Percentiles rank a stretch among this genome's conserved stretches.
Conservation (phyloP, 805 yeast genomes). For the Wickerhamiella hasegawae region DNA sequence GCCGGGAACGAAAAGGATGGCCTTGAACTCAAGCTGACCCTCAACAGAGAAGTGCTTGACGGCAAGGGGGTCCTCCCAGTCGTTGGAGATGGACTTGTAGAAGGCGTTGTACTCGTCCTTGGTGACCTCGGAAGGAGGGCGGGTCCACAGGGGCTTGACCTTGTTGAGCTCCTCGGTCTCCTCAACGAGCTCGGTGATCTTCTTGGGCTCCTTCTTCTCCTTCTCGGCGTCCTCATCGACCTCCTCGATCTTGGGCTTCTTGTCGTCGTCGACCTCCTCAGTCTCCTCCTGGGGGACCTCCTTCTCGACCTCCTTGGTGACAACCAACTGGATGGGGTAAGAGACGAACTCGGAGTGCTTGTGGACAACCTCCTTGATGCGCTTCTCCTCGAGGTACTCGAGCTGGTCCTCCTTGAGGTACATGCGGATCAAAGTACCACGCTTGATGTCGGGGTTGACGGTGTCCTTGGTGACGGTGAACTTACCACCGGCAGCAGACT, state of each 20-base stretch:
- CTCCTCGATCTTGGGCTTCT: conserved; percentile 62
- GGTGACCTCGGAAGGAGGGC: conserved; percentile 93
- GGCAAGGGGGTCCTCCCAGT: conserved; percentile 99
- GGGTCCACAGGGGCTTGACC: conserved; percentile 98
- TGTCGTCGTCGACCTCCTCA: conserved; percentile 37
- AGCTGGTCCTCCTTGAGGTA: conserved; percentile 97
- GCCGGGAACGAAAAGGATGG: conserved; percentile 92
- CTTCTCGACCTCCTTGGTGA: conserved; percentile 97
- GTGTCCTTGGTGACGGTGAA: conserved; percentile 82
- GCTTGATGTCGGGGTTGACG: conserved; percentile 64
- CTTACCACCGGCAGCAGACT: conserved; percentile 99
- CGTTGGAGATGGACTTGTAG: conserved; percentile 98
- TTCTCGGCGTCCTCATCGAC: conserved; percentile 59
- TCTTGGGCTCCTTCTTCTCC: conserved; percentile 68
- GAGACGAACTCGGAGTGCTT: conserved; percentile 98
- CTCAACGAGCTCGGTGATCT: conserved; percentile 79
- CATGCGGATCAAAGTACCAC: conserved; percentile 93
- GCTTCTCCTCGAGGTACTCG: conserved; percentile 98
- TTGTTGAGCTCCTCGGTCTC: conserved; percentile 98
- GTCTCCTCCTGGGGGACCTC: conserved; percentile 79
- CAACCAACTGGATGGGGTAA: conserved; percentile 96
- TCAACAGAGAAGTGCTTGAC: conserved; percentile 99
- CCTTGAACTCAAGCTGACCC: conserved; percentile 99
- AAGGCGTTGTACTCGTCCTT: conserved; percentile 98
- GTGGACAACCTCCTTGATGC: conserved; percentile 98